phyloP scores from a whole-genome alignment of 768 basidiomycete species.

The Xanthoconium purpureum region DNA sequence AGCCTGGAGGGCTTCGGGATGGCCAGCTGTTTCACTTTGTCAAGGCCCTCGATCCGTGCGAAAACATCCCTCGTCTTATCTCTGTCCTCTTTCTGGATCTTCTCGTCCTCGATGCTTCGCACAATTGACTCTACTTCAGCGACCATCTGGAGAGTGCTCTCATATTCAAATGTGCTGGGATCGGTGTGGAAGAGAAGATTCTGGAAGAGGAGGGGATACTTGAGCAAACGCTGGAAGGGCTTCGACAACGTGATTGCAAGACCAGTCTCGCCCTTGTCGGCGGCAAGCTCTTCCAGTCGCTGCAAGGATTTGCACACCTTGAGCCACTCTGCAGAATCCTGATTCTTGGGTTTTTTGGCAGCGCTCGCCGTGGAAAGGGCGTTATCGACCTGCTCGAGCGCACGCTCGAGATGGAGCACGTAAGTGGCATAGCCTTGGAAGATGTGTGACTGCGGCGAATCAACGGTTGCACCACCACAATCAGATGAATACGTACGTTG shows the following conservation, averaged over 20 bases:
- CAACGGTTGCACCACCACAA: slow-evolving; percentile 12
- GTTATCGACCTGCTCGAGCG: slow-evolving; percentile 83
- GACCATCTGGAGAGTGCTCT: slow-evolving; percentile 93
- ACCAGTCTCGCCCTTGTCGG: slow-evolving; percentile 88
- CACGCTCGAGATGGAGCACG: slow-evolving; percentile 90
- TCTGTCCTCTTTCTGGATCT: slow-evolving; percentile 93
- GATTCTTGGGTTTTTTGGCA: slow-evolving; percentile 77
- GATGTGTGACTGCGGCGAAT: slow-evolving; percentile 71
- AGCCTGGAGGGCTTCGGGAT: slow-evolving; percentile 87
- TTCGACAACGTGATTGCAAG: slow-evolving; percentile 94
- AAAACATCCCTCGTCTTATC: slow-evolving; percentile 94
- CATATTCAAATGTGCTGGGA: slow-evolving; percentile 95
- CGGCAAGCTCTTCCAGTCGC: slow-evolving; percentile 74
- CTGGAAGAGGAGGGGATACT: slow-evolving; percentile 97
- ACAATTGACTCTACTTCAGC: slow-evolving; percentile 97
- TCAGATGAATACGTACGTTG: slow-evolving; percentile 59
- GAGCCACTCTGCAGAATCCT: slow-evolving; percentile 74
- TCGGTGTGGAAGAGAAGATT: slow-evolving; percentile 96
- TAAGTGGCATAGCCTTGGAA: slow-evolving; percentile 92
- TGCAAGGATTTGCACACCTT: slow-evolving; percentile 73
- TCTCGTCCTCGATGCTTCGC: slow-evolving; percentile 96
- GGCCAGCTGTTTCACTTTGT: slow-evolving; percentile 89
- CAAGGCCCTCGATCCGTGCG: slow-evolving; percentile 93
- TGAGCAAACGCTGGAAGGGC: slow-evolving; percentile 94
- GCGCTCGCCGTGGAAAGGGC: slow-evolving; percentile 60